Evolutionary conservation across 495 filamentous ascomycete species (phyloP).

Genomic region (Choiromyces venosus): DNA sequence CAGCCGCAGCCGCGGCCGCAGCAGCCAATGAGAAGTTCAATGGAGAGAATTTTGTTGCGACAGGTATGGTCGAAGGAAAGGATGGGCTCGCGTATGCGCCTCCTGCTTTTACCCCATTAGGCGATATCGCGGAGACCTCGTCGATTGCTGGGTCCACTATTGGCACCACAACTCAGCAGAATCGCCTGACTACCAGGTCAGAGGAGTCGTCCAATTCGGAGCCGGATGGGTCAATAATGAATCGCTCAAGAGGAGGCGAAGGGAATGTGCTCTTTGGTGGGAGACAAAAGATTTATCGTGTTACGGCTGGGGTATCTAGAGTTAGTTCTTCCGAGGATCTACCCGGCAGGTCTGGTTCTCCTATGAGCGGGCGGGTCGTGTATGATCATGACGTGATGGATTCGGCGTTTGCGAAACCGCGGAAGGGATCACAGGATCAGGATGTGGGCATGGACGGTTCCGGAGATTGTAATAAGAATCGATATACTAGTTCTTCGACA

Average conservation of each 20-base stretch:
- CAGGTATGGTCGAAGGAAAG: slow-evolving; percentile 56
- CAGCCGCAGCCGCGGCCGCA: slow-evolving; percentile 42
- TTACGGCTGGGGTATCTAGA: slow-evolving; percentile 52
- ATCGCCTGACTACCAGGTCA: slow-evolving; percentile 36
- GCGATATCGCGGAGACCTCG: slow-evolving; percentile 83
- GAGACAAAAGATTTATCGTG: slow-evolving; percentile 91
- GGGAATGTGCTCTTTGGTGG: slow-evolving; percentile 94
- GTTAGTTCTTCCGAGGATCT: slow-evolving; percentile 45
- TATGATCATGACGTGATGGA: slow-evolving; percentile 81
- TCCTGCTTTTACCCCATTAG: slow-evolving; percentile 53
- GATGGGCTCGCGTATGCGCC: slow-evolving; percentile 46
- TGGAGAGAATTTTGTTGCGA: slow-evolving; percentile 56
- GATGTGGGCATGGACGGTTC: slow-evolving; percentile 45
- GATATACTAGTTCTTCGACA: slow-evolving; percentile 82
- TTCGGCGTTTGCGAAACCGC: slow-evolving; percentile 68
- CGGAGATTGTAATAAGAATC: slow-evolving; percentile 59
- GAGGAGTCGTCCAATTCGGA: slow-evolving; percentile 59
- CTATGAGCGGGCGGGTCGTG: slow-evolving; percentile 62
- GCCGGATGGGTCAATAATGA: slow-evolving; percentile 76
- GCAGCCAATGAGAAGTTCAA: slow-evolving; percentile 57
- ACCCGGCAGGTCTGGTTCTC: slow-evolving; percentile 43
- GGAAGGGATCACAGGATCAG: slow-evolving; percentile 45
- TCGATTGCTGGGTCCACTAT: slow-evolving; percentile 62
- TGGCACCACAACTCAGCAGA: slow-evolving; percentile 51
- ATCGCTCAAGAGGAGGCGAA: slow-evolving; percentile 72